phyloP scores from a whole-genome alignment of 768 basidiomycete genomes.

The Lanmaoa pseudosensibilis region DNA sequence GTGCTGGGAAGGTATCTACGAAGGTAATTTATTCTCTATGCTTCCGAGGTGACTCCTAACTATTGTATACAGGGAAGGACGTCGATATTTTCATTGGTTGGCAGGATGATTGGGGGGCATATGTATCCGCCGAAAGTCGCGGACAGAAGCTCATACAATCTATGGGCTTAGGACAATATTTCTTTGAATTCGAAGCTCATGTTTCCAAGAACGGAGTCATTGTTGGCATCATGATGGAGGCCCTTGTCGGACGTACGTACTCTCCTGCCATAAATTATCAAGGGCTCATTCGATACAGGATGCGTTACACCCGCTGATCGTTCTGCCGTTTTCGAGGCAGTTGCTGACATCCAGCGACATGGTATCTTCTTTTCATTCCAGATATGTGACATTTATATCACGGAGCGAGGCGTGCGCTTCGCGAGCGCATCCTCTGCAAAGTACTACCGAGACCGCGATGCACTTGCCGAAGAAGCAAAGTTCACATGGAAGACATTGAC shows the following conservation, averaged over 20 bases:
- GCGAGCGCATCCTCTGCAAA: constrained; percentile 17
- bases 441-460: constrained; percentile 25
- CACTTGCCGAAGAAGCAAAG: constrained; percentile 23
- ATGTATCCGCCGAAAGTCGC: constrained; percentile 24
- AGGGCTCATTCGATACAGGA: constrained; percentile 20
- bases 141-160: constrained; percentile 35
- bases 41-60: not conserved
- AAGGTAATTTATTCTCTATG: constrained; percentile 15
- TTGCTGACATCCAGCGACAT: constrained; percentile 33
- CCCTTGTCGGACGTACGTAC: constrained; percentile 28
- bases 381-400: constrained; percentile 30
- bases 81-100: constrained; percentile 32
- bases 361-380: constrained; percentile 24
- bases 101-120: constrained; percentile 25
- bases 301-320: constrained; percentile 26
- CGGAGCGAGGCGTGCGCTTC: constrained; percentile 32
- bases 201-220: constrained; percentile 30
- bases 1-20: constrained; percentile 31
- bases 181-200: constrained; percentile 32
- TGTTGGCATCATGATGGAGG: constrained; percentile 34
- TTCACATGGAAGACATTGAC: constrained; percentile 17
- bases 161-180: constrained; percentile 27
- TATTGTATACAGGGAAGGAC: constrained; percentile 18
- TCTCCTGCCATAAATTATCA: not conserved
- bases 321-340: constrained; percentile 28